These are phyloP conservation scores for Nitzschia sp. DNA, from an alignment of 108 stramenopile genomes.

Conservation along the genomic window DNA sequence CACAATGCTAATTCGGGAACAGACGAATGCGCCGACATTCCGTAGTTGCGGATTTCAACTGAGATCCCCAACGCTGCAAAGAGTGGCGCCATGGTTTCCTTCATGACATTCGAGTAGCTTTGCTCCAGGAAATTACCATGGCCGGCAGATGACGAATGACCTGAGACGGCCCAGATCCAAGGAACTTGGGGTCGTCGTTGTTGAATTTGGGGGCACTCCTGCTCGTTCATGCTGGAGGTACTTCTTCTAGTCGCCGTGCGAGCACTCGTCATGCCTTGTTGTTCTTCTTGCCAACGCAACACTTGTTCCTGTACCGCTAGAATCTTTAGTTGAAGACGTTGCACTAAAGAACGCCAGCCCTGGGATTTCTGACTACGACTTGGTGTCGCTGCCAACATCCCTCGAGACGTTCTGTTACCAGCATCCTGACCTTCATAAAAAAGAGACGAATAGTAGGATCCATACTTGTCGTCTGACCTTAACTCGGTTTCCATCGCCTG, in stretches of 20 bases:
- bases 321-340: neutral
- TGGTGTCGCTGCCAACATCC: too few species aligned
- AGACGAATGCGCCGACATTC: slow-evolving; percentile 42
- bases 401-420: too few species aligned
- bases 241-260: too few species aligned
- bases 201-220: too few species aligned
- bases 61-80: neutral
- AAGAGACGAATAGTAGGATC: too few species aligned
- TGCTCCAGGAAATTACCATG: slow-evolving; percentile 60
- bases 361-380: too few species aligned
- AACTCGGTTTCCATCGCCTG: too few species aligned
- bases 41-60: slow-evolving; percentile 31
- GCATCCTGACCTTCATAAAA: too few species aligned
- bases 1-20: neutral
- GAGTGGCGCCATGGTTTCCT: slow-evolving; percentile 8
- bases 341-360: neutral
- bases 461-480: too few species aligned
- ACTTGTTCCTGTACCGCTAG: neutral
- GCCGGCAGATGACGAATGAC: slow-evolving; percentile 51
- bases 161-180: slow-evolving; percentile 56
- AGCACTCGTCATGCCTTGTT: too few species aligned
- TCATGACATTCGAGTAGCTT: slow-evolving; percentile 50
- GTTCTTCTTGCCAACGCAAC: neutral
- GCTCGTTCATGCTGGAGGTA: too few species aligned
- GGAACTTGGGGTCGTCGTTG: slow-evolving; percentile 47